Evolutionary conservation across 2,329 filamentous ascomycete genomes (phyloP).

Genomic region (Chaetomiaceae sp.): DNA sequence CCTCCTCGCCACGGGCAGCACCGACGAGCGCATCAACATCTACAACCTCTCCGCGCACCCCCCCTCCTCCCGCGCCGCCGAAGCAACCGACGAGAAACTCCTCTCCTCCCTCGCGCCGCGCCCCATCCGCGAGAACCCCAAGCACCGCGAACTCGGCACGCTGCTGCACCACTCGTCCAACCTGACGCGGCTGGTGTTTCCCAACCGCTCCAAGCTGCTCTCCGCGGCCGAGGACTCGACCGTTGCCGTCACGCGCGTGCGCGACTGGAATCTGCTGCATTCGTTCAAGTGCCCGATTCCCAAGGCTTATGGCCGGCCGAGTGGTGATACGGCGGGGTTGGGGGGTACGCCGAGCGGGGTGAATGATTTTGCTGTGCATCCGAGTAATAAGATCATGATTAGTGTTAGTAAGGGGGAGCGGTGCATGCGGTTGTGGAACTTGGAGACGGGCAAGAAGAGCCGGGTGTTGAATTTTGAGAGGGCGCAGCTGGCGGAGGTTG

Average conservation of each 20-base stretch:
- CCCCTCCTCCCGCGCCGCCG: slow-evolving; percentile 44
- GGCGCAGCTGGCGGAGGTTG: slow-evolving; percentile 66
- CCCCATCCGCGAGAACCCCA: slow-evolving; percentile 75
- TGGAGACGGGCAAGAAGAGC: slow-evolving; percentile 94
- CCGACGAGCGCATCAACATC: slow-evolving; percentile 91
- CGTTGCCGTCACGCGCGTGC: slow-evolving; percentile 77
- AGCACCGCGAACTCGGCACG: slow-evolving; percentile 82
- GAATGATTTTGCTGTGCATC: slow-evolving; percentile 93
- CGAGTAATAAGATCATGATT: slow-evolving; percentile 94
- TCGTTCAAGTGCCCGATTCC: slow-evolving; percentile 85
- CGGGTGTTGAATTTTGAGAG: slow-evolving; percentile 82
- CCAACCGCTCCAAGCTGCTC: slow-evolving; percentile 79
- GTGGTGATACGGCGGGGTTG: slow-evolving; percentile 80
- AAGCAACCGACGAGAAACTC: slow-evolving; percentile 41
- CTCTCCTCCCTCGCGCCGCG: slow-evolving; percentile 66
- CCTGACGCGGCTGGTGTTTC: slow-evolving; percentile 75
- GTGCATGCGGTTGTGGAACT: slow-evolving; percentile 91
- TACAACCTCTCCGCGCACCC: slow-evolving; percentile 78
- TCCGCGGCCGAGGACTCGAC: slow-evolving; percentile 88
- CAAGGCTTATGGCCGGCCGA: slow-evolving; percentile 73
- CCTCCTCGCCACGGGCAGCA: slow-evolving; percentile 84
- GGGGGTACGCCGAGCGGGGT: slow-evolving; percentile 81
- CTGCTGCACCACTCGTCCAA: slow-evolving; percentile 81
- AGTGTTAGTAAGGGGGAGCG: slow-evolving; percentile 85
- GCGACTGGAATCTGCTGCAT: slow-evolving; percentile 85